Base-by-base conservation (phyloP, 192 early-diverging fungal species). In the Coemansia sp. region DNA sequence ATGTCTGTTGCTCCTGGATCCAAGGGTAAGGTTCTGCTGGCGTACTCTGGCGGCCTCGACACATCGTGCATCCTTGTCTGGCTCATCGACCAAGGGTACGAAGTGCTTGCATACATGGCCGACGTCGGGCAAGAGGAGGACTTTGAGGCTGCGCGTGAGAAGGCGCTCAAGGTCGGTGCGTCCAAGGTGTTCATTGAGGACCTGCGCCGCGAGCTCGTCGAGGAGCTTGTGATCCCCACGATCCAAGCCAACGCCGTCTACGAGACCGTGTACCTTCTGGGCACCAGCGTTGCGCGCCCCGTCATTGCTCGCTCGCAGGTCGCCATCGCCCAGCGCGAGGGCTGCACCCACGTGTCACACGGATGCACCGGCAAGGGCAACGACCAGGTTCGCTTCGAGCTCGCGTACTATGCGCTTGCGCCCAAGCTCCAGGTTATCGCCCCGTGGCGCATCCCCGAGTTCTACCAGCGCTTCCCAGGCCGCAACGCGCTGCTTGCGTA, bases 321-420 rank as follows among this genome's bases (percentile, higher is more conserved):
- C 58, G 91, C 94, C 63, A 94, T 99, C 62, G 97, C 97, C 26
- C 82, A 86, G 60, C 84, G 83, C 40, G 97, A 99, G 85, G 93
- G 91, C 51, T 99, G 97, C 85, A 88, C 94, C 34, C 94, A 84
- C 72, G 95, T 99, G 5, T 93, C 95, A n/a, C 97, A 99, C 83
- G 95, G 97, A 18, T 98, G 96, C 88, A 98, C 97, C 31, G 96
- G 97, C 62, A 99, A 99, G 84, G 96, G 97, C 58, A 99, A 99
- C 87, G 97, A 99, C 82, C 97, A 99, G 85, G 96, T 99, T 61
- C 92, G 96, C 42, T 99, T 99, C 76, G 97, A 99, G 84, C 88
- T 98, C 48, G 95, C 91, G 26, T 99, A 97, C 88, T 96, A 97
- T 72, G 94, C 97, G 18, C 85, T 99, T 42, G 87, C 93, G 63